Percentiles rank a stretch among this genome's conserved stretches.
phyloP scores from a whole-genome alignment of 202 grass and related monocot genomes.

The Carex arenaria region DNA sequence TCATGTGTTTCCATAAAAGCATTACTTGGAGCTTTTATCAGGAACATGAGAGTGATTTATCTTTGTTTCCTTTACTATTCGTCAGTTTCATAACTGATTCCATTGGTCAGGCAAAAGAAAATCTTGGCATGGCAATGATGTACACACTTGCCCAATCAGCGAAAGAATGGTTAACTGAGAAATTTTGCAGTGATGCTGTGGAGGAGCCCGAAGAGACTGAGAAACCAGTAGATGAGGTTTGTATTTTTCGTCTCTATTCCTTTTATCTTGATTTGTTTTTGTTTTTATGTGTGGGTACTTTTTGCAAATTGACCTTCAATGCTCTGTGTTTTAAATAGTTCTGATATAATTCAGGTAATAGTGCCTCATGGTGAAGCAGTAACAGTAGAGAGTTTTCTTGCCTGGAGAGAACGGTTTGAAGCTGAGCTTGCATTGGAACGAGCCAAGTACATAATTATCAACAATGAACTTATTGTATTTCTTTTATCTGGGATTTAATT shows the following conservation, averaged over 20 bases:
- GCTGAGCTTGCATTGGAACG: slow-evolving; percentile 85
- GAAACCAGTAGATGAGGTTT: slow-evolving; percentile 67
- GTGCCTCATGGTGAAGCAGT: slow-evolving; percentile 94
- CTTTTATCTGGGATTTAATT: neutral
- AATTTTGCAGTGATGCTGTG: slow-evolving; percentile 57
- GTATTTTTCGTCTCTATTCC: neutral
- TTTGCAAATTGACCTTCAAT: neutral
- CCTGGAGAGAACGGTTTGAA: slow-evolving; percentile 98
- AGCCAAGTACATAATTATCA: slow-evolving; percentile 72
- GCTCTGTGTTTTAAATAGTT: neutral
- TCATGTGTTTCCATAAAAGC: neutral
- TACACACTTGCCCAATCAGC: slow-evolving; percentile 93
- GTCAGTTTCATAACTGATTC: neutral
- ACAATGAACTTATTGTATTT: slow-evolving; percentile 18
- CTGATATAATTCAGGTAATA: slow-evolving; percentile 54
- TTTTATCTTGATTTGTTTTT: slow-evolving; percentile 22
- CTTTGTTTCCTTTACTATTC: neutral
- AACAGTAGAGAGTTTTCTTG: slow-evolving; percentile 77
- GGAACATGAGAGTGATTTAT: neutral
- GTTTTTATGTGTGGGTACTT: neutral
- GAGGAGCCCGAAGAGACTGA: slow-evolving; percentile 56
- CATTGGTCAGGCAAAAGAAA: slow-evolving; percentile 64
- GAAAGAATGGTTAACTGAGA: slow-evolving; percentile 93
- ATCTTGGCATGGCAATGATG: slow-evolving; percentile 99
- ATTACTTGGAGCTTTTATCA: neutral